Evolutionary conservation across 2,329 filamentous ascomycete species (phyloP), one percentile per base, ranked within the genome.

Genomic region (Botrytis tulipae): DNA sequence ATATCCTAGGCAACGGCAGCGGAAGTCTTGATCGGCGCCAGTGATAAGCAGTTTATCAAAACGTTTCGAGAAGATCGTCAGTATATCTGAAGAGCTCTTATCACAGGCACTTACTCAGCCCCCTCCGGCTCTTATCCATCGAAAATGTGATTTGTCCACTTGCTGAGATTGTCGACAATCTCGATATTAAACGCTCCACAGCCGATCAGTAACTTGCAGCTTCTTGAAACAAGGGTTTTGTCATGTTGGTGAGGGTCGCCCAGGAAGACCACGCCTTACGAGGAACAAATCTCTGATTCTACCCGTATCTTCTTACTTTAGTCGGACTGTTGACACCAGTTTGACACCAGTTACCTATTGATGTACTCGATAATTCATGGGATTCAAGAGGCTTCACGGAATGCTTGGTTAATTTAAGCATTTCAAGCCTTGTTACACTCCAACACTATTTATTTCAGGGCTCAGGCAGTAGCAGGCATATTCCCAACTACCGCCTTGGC

Each of bases 401-500:
- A 37, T 51, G 22, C 63, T 51, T 66, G 32, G 42, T n/a, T 6
- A 48, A 25, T 18, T 66, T 18, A 66, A 67, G 44, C 63, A 67
- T 51, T 51, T 51, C 22, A 20, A 10, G 25, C 32, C 48, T 51
- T 12, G 63, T 37, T 51, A 51, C 63, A 67, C 29, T 51, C 46
- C 46, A 22, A 25, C 46, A 22, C 46, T 25, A 48, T 48, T n/a
- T 16, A 16, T n/a, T 44, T 44, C 61, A 32, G 25, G 40, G 40
- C 61, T 29, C 61, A 63, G 40, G 5, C 61, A 44, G 20, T 18
- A 18, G 35, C 59, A 61, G 35, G 60, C 60, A 62, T 62, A n/a
- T 9, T 67, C 29, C 32, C 25, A 48, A 67, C 44, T 67, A 46
- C 63, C 63, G 63, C 25, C 63, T 67, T 67, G 63, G 63, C 44